Evolutionary conservation across 495 filamentous ascomycete species (phyloP).

Genomic region (Annulohypoxylon stygium): DNA sequence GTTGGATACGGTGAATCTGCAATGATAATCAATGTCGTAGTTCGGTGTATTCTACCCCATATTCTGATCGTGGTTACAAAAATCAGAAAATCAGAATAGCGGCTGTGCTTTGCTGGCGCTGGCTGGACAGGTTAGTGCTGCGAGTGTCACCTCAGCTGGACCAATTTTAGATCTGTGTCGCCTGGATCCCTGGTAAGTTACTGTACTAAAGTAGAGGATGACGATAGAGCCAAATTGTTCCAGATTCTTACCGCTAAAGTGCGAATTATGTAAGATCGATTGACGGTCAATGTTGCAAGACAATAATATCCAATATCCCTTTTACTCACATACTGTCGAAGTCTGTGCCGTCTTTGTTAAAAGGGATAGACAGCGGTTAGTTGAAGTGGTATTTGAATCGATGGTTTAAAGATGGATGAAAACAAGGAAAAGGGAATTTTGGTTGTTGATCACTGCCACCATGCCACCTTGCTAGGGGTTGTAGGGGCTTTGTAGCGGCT

Average conservation of each 20-base stretch:
- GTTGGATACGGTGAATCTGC: not conserved
- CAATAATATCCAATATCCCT: not conserved
- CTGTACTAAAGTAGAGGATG: conserved; percentile 1
- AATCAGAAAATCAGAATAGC: not conserved
- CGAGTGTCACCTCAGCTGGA: conserved; percentile 13
- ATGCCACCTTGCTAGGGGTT: conserved; percentile 1
- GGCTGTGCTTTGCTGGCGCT: conserved; percentile 12
- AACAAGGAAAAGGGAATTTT: conserved; percentile 24
- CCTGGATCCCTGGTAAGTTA: not conserved
- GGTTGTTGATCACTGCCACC: conserved; percentile 36
- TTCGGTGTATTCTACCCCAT: not conserved
- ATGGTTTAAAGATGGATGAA: conserved; percentile 10
- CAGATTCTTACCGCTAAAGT: not conserved
- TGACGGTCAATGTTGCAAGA: not conserved
- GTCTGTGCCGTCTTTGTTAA: not conserved
- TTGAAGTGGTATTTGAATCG: conserved; percentile 20
- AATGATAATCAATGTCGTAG: conserved; percentile 3
- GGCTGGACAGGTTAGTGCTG: conserved; percentile 16
- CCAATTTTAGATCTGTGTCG: conserved; percentile 32
- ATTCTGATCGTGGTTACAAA: not conserved
- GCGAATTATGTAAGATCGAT: not conserved
- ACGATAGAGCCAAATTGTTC: not conserved
- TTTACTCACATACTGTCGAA: not conserved
- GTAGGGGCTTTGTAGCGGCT: not conserved
- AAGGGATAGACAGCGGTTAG: conserved; percentile 3